Percentiles rank a stretch among this genome's conserved stretches.
These are phyloP conservation scores for Dioszegia hungarica DNA, from an alignment of 768 basidiomycete species.

Conservation along the genomic window DNA sequence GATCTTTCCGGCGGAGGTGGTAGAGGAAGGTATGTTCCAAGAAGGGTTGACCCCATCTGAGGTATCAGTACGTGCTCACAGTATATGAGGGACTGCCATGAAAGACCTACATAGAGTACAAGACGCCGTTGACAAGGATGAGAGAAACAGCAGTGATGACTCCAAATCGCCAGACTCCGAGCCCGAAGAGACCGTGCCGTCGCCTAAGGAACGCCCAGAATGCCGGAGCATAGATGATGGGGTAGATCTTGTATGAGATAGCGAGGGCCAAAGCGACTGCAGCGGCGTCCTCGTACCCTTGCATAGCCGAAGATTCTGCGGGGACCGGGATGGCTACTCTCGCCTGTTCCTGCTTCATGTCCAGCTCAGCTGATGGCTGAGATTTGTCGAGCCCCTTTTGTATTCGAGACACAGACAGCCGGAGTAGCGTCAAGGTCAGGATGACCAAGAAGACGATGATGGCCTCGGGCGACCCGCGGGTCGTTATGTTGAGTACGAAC, in stretches of 20 bases:
- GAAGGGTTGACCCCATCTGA: slow-evolving; percentile 92
- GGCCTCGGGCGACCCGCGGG: slow-evolving; percentile 91
- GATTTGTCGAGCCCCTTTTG: too few relatives aligned
- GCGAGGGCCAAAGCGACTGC: slow-evolving; percentile 73
- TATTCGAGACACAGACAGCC: neutral
- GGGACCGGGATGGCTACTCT: too few relatives aligned
- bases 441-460: slow-evolving; percentile 57
- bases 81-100: neutral
- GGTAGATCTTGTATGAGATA: slow-evolving; percentile 97
- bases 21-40: slow-evolving; percentile 88
- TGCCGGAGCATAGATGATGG: slow-evolving; percentile 80
- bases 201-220: slow-evolving; percentile 56
- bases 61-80: neutral
- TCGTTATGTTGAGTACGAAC: slow-evolving; percentile 90
- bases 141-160: slow-evolving; percentile 69
- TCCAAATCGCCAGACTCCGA: slow-evolving; percentile 57
- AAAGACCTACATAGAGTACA: slow-evolving; percentile 69
- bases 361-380: neutral
- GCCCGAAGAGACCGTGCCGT: slow-evolving; percentile 48
- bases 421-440: slow-evolving; percentile 1
- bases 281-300: slow-evolving; percentile 60
- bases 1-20: slow-evolving; percentile 83
- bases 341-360: neutral
- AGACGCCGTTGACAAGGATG: slow-evolving; percentile 57
- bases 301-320: too few relatives aligned